Evolutionary conservation across 2,329 filamentous ascomycete genomes (phyloP), one percentile per base, ranked within the genome.

Genomic region (Reticulascus tulasneorum): DNA sequence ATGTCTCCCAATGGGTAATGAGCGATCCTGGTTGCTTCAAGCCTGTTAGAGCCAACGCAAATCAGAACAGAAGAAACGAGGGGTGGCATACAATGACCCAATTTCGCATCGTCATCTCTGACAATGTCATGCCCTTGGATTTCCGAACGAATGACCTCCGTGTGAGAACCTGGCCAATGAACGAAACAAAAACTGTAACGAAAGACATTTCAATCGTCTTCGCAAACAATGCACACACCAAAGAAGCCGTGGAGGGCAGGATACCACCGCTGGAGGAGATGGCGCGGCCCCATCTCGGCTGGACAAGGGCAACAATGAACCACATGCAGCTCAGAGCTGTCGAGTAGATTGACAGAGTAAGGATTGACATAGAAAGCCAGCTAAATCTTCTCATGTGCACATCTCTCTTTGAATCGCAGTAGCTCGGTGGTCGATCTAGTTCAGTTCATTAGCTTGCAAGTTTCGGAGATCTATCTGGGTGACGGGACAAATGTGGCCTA

Each of bases 131-230:
- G 3, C 86, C 86, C 4, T 66, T 62, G 1, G 77, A 73, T 8
- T 70, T 64, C 35, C 70, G 73, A 17, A 72, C 70, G 37, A 86
- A 73, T 0, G 85, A 82, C 36, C 82, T 66, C 15, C 83, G 71
- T n/a, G 77, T 87, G 12, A 91, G 60, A 0, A 84, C 74, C 54
- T 93, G 86, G 0, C 86, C 86, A 0, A 90, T 55, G 36, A 85
- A 85, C 0, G 82, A 75, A 2, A 90, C 82, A 42, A 87, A 85
- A 0, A 86, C 79, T 0, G 85, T 87, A 4, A 87, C 84, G 50
- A 89, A 91, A 0, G 82, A 79, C 45, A 90, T 54, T 58, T 91
- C 86, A 30, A 90, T 86, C 0, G 82, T 75, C 58, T 90, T 91
- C 7, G 86, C 83, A 23, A 87, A 63, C 3, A 87, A 59, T 0